phyloP scores from a whole-genome alignment of 1,139 yeast genomes.

The Debaryomycetaceae sp. region DNA sequence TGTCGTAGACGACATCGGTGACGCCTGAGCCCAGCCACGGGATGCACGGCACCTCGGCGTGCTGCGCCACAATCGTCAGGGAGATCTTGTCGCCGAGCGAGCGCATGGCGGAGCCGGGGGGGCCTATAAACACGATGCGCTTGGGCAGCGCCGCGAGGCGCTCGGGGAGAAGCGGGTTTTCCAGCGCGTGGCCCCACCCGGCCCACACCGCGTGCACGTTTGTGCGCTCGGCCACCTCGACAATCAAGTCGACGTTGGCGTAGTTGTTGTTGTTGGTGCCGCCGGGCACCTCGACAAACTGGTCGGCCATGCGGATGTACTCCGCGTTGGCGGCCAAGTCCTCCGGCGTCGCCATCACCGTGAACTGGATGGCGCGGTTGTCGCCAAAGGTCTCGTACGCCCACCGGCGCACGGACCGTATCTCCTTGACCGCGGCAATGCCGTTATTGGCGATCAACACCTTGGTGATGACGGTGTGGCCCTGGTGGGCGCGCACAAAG shows the following conservation, averaged over 20 bases:
- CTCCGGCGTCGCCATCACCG: constrained; percentile 99
- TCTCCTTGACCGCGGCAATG: constrained; percentile 98
- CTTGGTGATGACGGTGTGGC: constrained; percentile 90
- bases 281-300: constrained; percentile 97
- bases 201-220: constrained; percentile 99
- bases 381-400: constrained; percentile 97
- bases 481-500: constrained; percentile 80
- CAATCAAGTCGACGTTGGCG: constrained; percentile 95
- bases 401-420: constrained; percentile 96
- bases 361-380: constrained; percentile 88
- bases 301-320: constrained; percentile 98
- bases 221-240: constrained; percentile 94
- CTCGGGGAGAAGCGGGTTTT: constrained; percentile 93
- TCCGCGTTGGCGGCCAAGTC: constrained; percentile 96
- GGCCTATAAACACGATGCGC: constrained; percentile 89
- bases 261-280: constrained; percentile 97
- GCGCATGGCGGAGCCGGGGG: constrained; percentile 98
- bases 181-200: constrained; percentile 99
- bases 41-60: constrained; percentile 95
- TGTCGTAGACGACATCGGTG: constrained; percentile 68
- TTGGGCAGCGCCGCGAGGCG: constrained; percentile 86
- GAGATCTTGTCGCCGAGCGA: constrained; percentile 98
- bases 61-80: constrained; percentile 97
- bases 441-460: constrained; percentile 96
- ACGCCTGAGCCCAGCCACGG: constrained; percentile 99